Conservation (phyloP, 2,329 filamentous ascomycete species). For the Neonectria punicea region DNA sequence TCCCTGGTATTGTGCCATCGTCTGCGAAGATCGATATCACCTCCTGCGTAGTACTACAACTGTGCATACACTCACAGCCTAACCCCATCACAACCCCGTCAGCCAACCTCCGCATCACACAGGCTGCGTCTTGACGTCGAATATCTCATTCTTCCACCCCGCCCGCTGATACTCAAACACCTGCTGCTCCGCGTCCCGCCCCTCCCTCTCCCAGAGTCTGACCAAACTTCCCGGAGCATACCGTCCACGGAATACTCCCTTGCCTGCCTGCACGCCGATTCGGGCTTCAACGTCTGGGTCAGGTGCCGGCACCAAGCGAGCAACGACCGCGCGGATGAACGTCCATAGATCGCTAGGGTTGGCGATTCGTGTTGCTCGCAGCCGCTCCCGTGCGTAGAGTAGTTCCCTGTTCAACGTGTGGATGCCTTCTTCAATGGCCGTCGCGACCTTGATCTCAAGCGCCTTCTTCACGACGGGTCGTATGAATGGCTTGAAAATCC, state of each 20-base stretch:
- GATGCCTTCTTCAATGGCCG: slow-evolving; percentile 75
- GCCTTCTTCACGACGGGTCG: slow-evolving; percentile 82
- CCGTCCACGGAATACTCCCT: slow-evolving; percentile 78
- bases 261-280: slow-evolving; percentile 71
- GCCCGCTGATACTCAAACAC: slow-evolving; percentile 77
- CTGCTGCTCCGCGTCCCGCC: slow-evolving; percentile 72
- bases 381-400: slow-evolving; percentile 84
- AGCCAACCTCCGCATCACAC: slow-evolving; percentile 25
- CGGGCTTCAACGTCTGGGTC: slow-evolving; percentile 82
- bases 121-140: slow-evolving; percentile 62
- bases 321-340: slow-evolving; percentile 84
- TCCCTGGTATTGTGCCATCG: not conserved
- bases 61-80: not conserved
- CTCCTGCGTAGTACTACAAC: not conserved
- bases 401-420: slow-evolving; percentile 85
- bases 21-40: not conserved
- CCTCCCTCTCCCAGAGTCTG: slow-evolving; percentile 90
- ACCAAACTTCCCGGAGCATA: slow-evolving; percentile 92
- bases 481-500: slow-evolving; percentile 85
- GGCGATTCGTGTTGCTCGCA: slow-evolving; percentile 86
- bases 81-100: not conserved
- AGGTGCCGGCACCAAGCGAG: slow-evolving; percentile 75
- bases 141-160: slow-evolving; percentile 89
- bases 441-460: slow-evolving; percentile 81
- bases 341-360: slow-evolving; percentile 81